Conservation (phyloP, 2,329 filamentous ascomycete genomes). For the Mycosphaerella sp. region DNA sequence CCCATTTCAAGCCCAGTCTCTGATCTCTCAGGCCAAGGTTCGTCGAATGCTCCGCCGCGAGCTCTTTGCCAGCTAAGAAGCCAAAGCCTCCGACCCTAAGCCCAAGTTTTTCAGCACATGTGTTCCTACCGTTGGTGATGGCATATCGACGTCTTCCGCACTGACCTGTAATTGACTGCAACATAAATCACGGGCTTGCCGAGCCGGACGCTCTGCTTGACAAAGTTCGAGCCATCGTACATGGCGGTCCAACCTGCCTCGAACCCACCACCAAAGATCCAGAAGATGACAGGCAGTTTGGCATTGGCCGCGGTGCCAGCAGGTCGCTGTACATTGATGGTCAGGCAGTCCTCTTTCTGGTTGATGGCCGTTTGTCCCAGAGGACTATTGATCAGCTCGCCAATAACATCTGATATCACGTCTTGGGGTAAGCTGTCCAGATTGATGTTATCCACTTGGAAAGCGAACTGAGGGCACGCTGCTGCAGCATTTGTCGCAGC, state of each 20-base stretch:
- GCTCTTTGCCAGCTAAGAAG: constrained; percentile 31
- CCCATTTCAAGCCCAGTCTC: constrained; percentile 33
- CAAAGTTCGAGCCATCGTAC: constrained; percentile 39
- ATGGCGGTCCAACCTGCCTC: constrained; percentile 35
- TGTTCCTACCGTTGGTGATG: not conserved
- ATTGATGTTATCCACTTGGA: constrained; percentile 31
- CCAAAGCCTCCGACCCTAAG: constrained; percentile 32
- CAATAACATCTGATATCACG: constrained; percentile 30
- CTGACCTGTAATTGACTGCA: constrained; percentile 59
- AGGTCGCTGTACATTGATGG: constrained; percentile 36
- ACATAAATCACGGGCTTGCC: constrained; percentile 67
- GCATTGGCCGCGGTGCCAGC: constrained; percentile 32
- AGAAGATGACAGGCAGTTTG: constrained; percentile 44
- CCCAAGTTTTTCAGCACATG: not conserved
- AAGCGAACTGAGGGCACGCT: constrained; percentile 63
- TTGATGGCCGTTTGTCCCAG: constrained; percentile 35
- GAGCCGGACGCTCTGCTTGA: constrained; percentile 39
- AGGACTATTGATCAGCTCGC: constrained; percentile 36
- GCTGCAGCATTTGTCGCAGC: constrained; percentile 50
- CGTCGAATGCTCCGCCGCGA: constrained; percentile 31
- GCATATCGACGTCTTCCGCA: not conserved
- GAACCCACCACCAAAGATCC: constrained; percentile 45
- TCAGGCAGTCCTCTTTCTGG: constrained; percentile 40
- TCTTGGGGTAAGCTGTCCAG: constrained; percentile 27
- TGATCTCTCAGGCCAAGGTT: constrained; percentile 34